Conservation (phyloP, 2,329 filamentous ascomycete genomes). For the Colletotrichum sp. region DNA sequence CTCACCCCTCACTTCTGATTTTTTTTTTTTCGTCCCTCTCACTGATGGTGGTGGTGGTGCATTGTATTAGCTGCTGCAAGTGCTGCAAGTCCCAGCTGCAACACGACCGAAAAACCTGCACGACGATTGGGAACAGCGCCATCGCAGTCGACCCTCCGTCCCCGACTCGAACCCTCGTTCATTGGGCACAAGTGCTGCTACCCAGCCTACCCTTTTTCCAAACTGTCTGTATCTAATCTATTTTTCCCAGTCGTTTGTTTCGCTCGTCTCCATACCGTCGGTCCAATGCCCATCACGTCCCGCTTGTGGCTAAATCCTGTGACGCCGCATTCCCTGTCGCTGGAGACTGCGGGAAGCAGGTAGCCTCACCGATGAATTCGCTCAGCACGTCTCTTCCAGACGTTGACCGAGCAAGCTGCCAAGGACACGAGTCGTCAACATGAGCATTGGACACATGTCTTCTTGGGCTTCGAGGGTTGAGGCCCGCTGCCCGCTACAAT, state of each 20-base stretch:
- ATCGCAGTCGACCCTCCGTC: not conserved
- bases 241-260: not conserved
- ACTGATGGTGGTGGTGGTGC: not conserved
- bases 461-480: not conserved
- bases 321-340: not conserved
- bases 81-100: not conserved
- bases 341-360: not conserved
- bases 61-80: not conserved
- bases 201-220: not conserved
- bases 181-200: conserved; percentile 15
- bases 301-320: not conserved
- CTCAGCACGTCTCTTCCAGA: not conserved
- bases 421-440: not conserved
- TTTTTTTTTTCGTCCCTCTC: not conserved
- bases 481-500: not conserved
- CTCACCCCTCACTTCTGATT: not conserved
- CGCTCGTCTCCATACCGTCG: not conserved
- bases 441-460: not conserved
- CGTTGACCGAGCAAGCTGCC: not conserved
- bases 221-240: not conserved
- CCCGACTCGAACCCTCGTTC: not conserved
- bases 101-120: not conserved
- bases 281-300: not conserved
- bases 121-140: not conserved
- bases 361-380: not conserved